Conservation (phyloP, 2,329 filamentous ascomycete genomes). For the Colletotrichum musicola region DNA sequence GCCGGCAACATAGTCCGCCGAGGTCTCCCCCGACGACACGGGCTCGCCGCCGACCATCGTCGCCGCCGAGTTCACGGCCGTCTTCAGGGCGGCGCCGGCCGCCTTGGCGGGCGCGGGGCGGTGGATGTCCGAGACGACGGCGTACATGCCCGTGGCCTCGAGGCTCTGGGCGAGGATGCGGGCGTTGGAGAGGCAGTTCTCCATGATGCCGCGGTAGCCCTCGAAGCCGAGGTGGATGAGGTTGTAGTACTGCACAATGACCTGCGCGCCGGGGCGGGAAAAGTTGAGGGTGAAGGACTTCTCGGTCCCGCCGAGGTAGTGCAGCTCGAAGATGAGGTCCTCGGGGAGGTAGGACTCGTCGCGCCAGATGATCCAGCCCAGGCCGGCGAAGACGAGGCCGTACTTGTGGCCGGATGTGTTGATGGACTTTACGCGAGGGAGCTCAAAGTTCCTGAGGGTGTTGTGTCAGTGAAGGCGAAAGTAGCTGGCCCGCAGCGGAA, state of each 20-base stretch:
- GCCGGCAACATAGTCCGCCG: conserved; percentile 72
- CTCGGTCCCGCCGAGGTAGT: conserved; percentile 78
- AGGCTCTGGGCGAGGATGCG: conserved; percentile 72
- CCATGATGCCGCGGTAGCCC: conserved; percentile 75
- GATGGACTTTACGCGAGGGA: conserved; percentile 74
- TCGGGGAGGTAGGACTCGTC: conserved; percentile 75
- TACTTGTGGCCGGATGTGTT: conserved; percentile 74
- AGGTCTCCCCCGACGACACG: conserved; percentile 54
- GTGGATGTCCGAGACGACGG: conserved; percentile 75
- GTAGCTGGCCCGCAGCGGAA: too few species aligned
- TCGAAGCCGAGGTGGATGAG: conserved; percentile 76
- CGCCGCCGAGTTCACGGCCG: conserved; percentile 48
- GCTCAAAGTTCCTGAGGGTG: conserved; percentile 66
- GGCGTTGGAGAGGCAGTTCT: conserved; percentile 75
- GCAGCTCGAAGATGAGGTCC: conserved; percentile 77
- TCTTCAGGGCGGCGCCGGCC: conserved; percentile 23
- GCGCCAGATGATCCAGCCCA: conserved; percentile 79
- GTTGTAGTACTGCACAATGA: conserved; percentile 81
- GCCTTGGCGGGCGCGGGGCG: conserved; percentile 59
- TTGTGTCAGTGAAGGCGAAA: neutral
- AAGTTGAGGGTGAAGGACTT: conserved; percentile 79
- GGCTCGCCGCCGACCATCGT: conserved; percentile 53
- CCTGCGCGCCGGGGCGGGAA: conserved; percentile 76
- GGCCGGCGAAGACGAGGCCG: conserved; percentile 74
- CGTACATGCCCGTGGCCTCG: conserved; percentile 76